Percentiles rank a stretch among this genome's conserved stretches.
These are phyloP conservation scores for Misopates orontium DNA, from an alignment of 257 asterid species.

Conservation along the genomic window DNA sequence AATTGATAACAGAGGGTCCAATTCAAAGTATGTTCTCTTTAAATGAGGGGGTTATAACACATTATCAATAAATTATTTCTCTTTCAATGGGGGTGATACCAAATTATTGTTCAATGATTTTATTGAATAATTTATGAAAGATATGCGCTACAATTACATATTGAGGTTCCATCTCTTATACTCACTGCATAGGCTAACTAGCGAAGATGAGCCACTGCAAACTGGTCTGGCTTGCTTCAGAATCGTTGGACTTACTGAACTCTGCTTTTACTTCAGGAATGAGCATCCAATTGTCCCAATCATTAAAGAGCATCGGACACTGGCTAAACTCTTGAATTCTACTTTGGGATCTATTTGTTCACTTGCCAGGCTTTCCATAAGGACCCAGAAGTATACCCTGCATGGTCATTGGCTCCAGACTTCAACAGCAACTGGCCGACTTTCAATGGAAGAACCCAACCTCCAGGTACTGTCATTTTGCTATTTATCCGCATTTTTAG, in stretches of 20 bases:
- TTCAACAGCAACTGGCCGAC: conserved; percentile 93
- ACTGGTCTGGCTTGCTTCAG: conserved; percentile 27
- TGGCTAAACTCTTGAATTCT: conserved; percentile 83
- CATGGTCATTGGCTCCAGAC: conserved; percentile 99
- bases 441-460: conserved; percentile 97
- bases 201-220: conserved; percentile 7
- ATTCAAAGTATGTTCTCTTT: not conserved
- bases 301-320: conserved; percentile 85
- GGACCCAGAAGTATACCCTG: conserved; percentile 78
- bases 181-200: conserved; percentile 6
- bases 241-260: conserved; percentile 25
- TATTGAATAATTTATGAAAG: not conserved
- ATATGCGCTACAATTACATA: not conserved
- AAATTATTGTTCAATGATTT: not conserved
- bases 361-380: conserved; percentile 79
- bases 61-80: not conserved
- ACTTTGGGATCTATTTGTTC: conserved; percentile 89
- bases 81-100: not conserved
- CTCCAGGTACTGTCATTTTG: conserved; percentile 66
- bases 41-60: not conserved
- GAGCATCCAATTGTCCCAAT: conserved; percentile 89
- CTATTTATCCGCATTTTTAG: conserved; percentile 12
- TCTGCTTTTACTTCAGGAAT: conserved; percentile 54
- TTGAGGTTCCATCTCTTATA: conserved; percentile 4
- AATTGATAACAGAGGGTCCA: not conserved